Evolutionary conservation across 2,329 filamentous ascomycete genomes (phyloP), one percentile per base, ranked within the genome.

Genomic region (Fusarium mundagurra): DNA sequence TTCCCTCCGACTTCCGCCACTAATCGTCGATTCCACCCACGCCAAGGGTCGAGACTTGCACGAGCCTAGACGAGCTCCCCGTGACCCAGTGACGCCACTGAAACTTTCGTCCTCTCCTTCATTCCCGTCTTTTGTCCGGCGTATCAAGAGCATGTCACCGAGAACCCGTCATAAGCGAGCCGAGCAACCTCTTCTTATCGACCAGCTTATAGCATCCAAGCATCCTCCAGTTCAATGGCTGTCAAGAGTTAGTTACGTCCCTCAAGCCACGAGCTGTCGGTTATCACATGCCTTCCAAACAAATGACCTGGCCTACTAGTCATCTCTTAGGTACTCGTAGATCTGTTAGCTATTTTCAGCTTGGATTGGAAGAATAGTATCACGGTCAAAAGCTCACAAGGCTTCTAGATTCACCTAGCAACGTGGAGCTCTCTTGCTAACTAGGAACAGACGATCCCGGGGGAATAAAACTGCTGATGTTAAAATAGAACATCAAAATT

Each of bases 1-100:
- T 29, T 44, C 53, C 59, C 57, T 72, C 72, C 72, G 72, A 74
- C 69, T 74, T 67, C 72, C 72, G 72, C 65, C 22, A 41, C 67
- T 67, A 67, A 58, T 69, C 45, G 39, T 43, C 38, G 57, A 64
- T 58, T 58, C 22, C 29, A 43, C 44, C 38, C n/a, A 34, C 27
- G 58, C 47, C 38, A 41, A 41, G 61, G 18, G 48, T 44, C 62
- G 33, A 71, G 61, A 69, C 69, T 61, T 54, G 45, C 45, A 60
- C 48, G 69, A 70, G 66, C 69, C 58, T 54, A 43, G 41, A 60
- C 48, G 69, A 70, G 66, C 72, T 75, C 72, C 72, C 72, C 72
- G 72, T 73, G 72, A 73, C 72, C 65, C n/a, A 34, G 36, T 67
- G 62, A 67, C 70, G 65, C 57, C 63, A 61, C 45, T n/a, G 62